These are phyloP conservation scores for Plasmodium gallinaceum DNA, from an alignment of 169 alveolate species.

Conservation along the genomic window DNA sequence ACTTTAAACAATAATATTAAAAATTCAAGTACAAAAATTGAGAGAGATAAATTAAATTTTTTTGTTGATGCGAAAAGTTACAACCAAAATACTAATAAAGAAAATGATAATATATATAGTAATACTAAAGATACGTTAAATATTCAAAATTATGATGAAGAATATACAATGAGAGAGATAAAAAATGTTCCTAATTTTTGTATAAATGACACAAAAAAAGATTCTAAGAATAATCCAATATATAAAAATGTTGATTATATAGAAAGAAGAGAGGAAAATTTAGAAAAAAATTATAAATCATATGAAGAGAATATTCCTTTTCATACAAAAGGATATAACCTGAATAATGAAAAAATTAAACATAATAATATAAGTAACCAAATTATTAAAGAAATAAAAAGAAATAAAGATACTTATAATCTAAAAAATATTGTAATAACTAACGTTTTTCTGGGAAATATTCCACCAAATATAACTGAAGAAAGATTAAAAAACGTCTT, in stretches of 20 bases:
- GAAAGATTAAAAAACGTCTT: slow-evolving; percentile 79
- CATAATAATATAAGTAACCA: slow-evolving; percentile 45
- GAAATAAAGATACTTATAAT: slow-evolving; percentile 26
- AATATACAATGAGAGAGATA: slow-evolving; percentile 7
- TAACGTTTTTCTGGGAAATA: slow-evolving; percentile 85
- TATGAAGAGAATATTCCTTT: slow-evolving; percentile 4
- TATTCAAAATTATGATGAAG: slow-evolving; percentile 36
- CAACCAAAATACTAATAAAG: slow-evolving; percentile 12
- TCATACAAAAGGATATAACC: slow-evolving; percentile 20
- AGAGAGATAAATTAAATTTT: slow-evolving; percentile 25
- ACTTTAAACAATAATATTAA: slow-evolving; percentile 10
- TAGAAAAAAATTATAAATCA: not conserved
- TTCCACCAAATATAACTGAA: slow-evolving; percentile 85
- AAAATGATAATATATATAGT: not conserved
- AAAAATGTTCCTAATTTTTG: not conserved
- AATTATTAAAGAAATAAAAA: slow-evolving; percentile 32
- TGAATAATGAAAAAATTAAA: slow-evolving; percentile 22
- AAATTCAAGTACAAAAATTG: slow-evolving; percentile 19
- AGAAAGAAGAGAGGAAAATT: not conserved
- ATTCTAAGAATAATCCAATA: not conserved
- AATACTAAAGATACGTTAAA: slow-evolving; percentile 13
- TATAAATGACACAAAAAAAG: slow-evolving; percentile 11
- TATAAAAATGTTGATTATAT: not conserved
- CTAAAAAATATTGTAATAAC: slow-evolving; percentile 53
- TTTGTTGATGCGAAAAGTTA: slow-evolving; percentile 5